A percentile compares a stretch with the other conserved stretches of the same genome.
phyloP scores from a whole-genome alignment of 192 early-diverging fungal species.

The Coemansia sp. region DNA sequence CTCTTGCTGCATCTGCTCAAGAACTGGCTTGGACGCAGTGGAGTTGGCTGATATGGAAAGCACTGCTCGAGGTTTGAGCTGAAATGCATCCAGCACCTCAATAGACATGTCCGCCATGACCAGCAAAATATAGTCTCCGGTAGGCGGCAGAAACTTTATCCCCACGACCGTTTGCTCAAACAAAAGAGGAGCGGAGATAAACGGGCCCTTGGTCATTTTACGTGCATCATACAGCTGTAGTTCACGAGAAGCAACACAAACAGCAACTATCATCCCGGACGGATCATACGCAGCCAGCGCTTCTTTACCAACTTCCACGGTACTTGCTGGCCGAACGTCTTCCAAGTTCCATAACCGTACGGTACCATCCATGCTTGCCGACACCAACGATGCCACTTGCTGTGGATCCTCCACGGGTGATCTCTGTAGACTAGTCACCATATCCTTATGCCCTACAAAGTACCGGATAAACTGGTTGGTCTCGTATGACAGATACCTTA shows the following conservation, averaged over 20 bases:
- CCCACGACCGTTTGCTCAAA: constrained; percentile 10
- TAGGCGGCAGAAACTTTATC: constrained; percentile 22
- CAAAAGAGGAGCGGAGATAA: constrained; percentile 2
- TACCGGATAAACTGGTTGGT: constrained; percentile 94
- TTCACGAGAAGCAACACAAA: constrained; percentile 47
- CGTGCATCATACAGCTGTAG: constrained; percentile 74
- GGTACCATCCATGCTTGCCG: constrained; percentile 73
- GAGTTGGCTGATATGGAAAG: neutral
- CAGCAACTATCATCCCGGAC: constrained; percentile 74
- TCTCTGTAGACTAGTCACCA: constrained; percentile 78
- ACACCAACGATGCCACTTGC: constrained; percentile 26
- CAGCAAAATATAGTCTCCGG: constrained; percentile 33
- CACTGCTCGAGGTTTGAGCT: constrained; percentile 1
- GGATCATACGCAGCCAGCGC: constrained; percentile 69
- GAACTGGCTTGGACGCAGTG: neutral
- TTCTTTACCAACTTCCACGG: constrained; percentile 1
- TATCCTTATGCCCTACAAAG: constrained; percentile 80
- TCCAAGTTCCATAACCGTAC: constrained; percentile 88
- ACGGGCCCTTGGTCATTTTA: constrained; percentile 55
- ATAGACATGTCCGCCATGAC: constrained; percentile 18
- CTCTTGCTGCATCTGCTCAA: constrained; percentile 11
- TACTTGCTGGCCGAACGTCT: constrained; percentile 31
- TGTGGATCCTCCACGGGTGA: constrained; percentile 57
- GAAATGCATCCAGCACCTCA: constrained; percentile 21
- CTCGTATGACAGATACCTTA: constrained; percentile 91